A percentile compares a stretch with the other conserved stretches of the same genome.
phyloP scores from a whole-genome alignment of 805 yeast species.

The Saccharomycopsis schoenii region DNA sequence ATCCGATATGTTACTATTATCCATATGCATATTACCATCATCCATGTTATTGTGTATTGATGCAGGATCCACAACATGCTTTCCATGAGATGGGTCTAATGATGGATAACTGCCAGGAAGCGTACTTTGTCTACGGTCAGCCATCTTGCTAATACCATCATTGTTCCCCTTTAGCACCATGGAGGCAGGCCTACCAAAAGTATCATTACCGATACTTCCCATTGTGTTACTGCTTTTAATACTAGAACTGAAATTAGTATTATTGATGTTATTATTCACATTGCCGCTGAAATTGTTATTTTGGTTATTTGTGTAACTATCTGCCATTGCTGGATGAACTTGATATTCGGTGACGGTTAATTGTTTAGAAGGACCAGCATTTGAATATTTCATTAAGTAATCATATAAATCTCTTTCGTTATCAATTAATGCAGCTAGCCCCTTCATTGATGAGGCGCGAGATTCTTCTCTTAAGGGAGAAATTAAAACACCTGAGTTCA shows the following conservation, averaged over 20 bases:
- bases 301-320: neutral
- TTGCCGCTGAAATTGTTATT: constrained; percentile 19
- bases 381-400: constrained; percentile 43
- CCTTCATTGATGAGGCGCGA: constrained; percentile 57
- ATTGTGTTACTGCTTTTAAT: neutral
- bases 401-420: constrained; percentile 75
- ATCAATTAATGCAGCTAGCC: constrained; percentile 66
- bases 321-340: constrained; percentile 54
- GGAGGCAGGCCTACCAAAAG: neutral
- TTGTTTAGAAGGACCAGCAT: constrained; percentile 29
- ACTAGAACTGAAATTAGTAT: neutral
- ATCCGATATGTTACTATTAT: neutral
- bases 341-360: constrained; percentile 62
- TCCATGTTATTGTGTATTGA: neutral
- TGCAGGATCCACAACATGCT: neutral
- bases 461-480: constrained; percentile 55
- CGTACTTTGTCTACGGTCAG: neutral
- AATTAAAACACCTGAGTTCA: constrained; percentile 78
- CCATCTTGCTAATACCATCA: neutral
- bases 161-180: neutral
- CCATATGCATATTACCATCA: neutral
- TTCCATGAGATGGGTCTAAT: neutral
- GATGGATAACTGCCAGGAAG: neutral
- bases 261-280: neutral
- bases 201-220: neutral